These are phyloP conservation scores for Pyrenophora tritici-repentis DNA, from an alignment of 2,329 filamentous ascomycete species.

Conservation along the genomic window DNA sequence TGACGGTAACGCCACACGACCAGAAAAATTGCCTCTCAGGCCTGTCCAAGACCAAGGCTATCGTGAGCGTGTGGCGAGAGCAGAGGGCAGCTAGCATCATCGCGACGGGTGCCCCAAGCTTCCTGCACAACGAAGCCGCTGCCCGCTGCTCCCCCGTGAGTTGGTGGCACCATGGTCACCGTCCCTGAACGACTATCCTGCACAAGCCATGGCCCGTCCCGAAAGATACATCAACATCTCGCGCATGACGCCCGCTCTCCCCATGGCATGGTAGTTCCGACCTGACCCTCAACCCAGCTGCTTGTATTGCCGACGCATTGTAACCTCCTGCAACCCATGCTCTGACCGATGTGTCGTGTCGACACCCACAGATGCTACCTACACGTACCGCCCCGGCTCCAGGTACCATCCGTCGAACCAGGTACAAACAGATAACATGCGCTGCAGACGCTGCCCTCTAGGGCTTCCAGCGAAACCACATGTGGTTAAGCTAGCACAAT, in stretches of 20 bases:
- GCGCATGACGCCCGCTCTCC: conserved; percentile 26
- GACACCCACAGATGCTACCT: not conserved
- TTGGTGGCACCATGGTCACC: conserved; percentile 32
- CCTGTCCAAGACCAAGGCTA: conserved; percentile 13
- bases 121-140: conserved; percentile 19
- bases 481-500: conserved; percentile 9
- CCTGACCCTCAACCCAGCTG: conserved; percentile 21
- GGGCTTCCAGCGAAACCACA: not conserved
- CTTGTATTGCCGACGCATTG: conserved; percentile 19
- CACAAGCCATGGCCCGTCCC: conserved; percentile 23
- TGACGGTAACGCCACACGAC: conserved; percentile 23
- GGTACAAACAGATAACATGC: conserved; percentile 22
- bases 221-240: conserved; percentile 21
- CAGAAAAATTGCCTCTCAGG: too few species aligned
- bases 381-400: conserved; percentile 5
- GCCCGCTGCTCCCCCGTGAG: conserved; percentile 20
- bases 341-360: conserved; percentile 7
- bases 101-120: conserved; percentile 16
- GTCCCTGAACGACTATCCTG: conserved; percentile 26
- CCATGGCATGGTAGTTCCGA: conserved; percentile 37
- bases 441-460: conserved; percentile 2
- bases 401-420: conserved; percentile 23
- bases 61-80: not conserved
- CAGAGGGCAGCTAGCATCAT: conserved; percentile 5
- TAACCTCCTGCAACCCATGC: conserved; percentile 22